phyloP scores from a whole-genome alignment of 2,329 filamentous ascomycete genomes.

The Ramularia endophylla region DNA sequence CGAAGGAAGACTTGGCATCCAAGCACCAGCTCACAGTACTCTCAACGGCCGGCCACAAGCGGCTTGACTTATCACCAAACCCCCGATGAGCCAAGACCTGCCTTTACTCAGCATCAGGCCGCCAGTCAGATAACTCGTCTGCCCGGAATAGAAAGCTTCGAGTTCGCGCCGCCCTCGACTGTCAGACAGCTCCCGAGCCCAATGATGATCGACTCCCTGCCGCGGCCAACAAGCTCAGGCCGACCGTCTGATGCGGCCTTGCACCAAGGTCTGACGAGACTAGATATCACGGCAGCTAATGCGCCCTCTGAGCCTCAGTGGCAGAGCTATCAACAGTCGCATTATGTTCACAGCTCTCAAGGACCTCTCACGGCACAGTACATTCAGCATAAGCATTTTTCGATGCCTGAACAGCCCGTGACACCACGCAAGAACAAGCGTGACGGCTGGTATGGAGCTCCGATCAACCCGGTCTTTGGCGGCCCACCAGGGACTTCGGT shows the following conservation, averaged over 20 bases:
- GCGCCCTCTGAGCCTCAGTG: constrained; percentile 28
- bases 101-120: constrained; percentile 50
- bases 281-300: constrained; percentile 54
- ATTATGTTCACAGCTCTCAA: constrained; percentile 10
- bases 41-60: constrained; percentile 60
- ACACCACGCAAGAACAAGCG: constrained; percentile 58
- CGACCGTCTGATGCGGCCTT: constrained; percentile 53
- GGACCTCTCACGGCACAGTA: constrained; percentile 24
- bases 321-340: constrained; percentile 20
- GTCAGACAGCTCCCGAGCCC: constrained; percentile 62
- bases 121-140: constrained; percentile 60
- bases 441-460: constrained; percentile 66
- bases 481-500: constrained; percentile 12
- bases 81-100: constrained; percentile 55
- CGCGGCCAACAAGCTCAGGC: constrained; percentile 32
- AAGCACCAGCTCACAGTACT: constrained; percentile 58
- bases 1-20: constrained; percentile 88
- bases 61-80: constrained; percentile 70
- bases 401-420: constrained; percentile 36
- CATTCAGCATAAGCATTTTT: constrained; percentile 29
- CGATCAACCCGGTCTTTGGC: constrained; percentile 24
- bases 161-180: constrained; percentile 62
- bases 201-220: constrained; percentile 62
- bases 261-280: constrained; percentile 59
- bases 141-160: constrained; percentile 89